Percentiles rank a stretch among this genome's conserved stretches.
These are phyloP conservation scores for Kodamaea plutei DNA, from an alignment of 1,139 yeast genomes.

Conservation along the genomic window DNA sequence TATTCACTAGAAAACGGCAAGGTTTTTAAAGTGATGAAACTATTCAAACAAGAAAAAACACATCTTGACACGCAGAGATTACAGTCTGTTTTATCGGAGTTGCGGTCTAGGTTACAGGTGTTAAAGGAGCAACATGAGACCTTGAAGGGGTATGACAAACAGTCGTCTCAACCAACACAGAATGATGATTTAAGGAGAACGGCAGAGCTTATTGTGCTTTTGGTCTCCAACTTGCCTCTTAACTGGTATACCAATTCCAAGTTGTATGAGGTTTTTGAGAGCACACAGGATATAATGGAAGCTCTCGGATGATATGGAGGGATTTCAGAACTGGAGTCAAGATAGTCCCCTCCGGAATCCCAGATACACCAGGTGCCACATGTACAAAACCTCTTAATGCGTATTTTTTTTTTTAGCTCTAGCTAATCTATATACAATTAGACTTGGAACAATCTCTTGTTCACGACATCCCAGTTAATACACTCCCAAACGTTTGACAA, in stretches of 20 bases:
- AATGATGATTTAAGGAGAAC: conserved; percentile 11
- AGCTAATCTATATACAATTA: conserved; percentile 13
- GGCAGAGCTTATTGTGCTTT: conserved; percentile 29
- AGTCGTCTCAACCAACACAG: not conserved
- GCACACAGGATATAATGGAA: conserved; percentile 3
- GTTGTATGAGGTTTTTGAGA: conserved; percentile 15
- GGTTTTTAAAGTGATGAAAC: conserved; percentile 15
- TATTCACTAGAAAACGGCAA: conserved; percentile 14
- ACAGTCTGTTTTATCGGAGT: not conserved
- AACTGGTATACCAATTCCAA: conserved; percentile 34
- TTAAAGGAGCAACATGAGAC: conserved; percentile 2
- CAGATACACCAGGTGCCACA: no score
- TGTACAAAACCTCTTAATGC: no score
- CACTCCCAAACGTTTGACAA: conserved; percentile 73
- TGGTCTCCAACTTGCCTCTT: conserved; percentile 30
- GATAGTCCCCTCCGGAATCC: no score
- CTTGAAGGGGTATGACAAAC: not conserved
- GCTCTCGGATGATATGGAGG: not conserved
- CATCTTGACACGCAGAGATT: not conserved
- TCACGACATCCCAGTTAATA: conserved; percentile 84
- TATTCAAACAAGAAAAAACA: conserved; percentile 5
- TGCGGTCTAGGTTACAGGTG: not conserved
- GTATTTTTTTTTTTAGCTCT: no score
- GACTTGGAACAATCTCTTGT: conserved; percentile 50
- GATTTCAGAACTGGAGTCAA: no score